Evolutionary conservation across 352 stramenopile species (phyloP).

Genomic region (Phytophthora sp.): DNA sequence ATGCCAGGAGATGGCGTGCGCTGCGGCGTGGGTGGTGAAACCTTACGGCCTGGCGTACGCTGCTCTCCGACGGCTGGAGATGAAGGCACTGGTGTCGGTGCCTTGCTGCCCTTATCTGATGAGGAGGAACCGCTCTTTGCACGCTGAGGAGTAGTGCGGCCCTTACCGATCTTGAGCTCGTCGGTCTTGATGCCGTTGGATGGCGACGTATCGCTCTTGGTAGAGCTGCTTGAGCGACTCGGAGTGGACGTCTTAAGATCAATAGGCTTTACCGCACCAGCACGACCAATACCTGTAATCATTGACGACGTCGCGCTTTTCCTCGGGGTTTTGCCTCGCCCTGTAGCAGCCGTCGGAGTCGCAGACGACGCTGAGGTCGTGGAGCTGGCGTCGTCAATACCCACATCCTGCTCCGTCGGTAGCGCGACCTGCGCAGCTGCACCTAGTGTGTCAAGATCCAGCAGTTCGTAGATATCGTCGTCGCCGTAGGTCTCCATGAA

Average conservation of each 20-base stretch:
- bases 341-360: conserved; percentile 7
- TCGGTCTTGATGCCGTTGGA: conserved; percentile 42
- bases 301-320: conserved; percentile 64
- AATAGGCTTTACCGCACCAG: conserved; percentile 75
- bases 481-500: conserved; percentile 93
- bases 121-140: conserved; percentile 47
- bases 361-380: conserved; percentile 2
- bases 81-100: conserved; percentile 29
- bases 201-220: conserved; percentile 56
- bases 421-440: conserved; percentile 74
- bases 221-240: conserved; percentile 51
- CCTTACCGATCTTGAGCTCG: conserved; percentile 51
- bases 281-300: conserved; percentile 76
- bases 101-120: conserved; percentile 44
- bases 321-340: conserved; percentile 65
- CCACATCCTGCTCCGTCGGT: conserved; percentile 75
- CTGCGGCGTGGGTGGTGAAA: conserved; percentile 43
- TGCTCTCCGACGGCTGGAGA: conserved; percentile 42
- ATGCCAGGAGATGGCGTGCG: conserved; percentile 44
- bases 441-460: conserved; percentile 94
- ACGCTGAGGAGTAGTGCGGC: conserved; percentile 59
- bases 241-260: conserved; percentile 81
- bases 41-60: conserved; percentile 36
- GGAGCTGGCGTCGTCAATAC: conserved; percentile 54
- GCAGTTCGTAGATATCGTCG: conserved; percentile 95